Evolutionary conservation across 257 asterid genomes (phyloP), one percentile per base, ranked within the genome.

Genomic region (Striga asiatica): DNA sequence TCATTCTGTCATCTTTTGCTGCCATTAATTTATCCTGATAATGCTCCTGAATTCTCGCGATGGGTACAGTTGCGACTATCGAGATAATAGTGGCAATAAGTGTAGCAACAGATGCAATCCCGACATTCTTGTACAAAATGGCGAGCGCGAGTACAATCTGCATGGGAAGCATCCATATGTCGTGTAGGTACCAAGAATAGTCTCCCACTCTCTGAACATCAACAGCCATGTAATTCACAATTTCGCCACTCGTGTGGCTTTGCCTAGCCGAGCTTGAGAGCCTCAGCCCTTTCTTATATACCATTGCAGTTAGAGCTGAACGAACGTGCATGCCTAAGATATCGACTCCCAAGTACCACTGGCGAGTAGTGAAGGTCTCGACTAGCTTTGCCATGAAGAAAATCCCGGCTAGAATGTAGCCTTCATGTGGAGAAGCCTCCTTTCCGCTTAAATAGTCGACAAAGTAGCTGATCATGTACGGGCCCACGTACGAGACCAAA

Each of bases 121-220:
- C 93, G 7, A 83, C 88, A 64, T 83, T 80, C 68, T 80, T 83
- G 71, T 83, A 83, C 37, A 83, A 64, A 66, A 83, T 80, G 10
- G 78, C 85, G 55, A 83, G 85, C 27, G 93, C 93, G 32, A 83
- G 85, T 48, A 75, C 56, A 54, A 83, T 80, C 62, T 83, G 93
- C 50, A 83, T 73, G 50, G 88, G 88, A 18, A 83, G 81, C 85
- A 83, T 80, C 93, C 93, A 83, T 68, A 80, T 60, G 55, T 83
- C 88, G 46, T 83, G 93, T 57, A 83, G 71, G 66, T 83, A 83
- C 93, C 93, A 83, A 22, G 88, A 75, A 61, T 75, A 83, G 70
- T 83, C 93, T 25, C 93, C 93, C 22, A 83, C 85, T 67, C 93
- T 76, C 73, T 83, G 88, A 56, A 80, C 93, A 75, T 83, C 93